Percentiles rank a stretch among this genome's conserved stretches.
phyloP scores from a whole-genome alignment of 2,329 filamentous ascomycete genomes.

The Pseudogymnoascus sp. region DNA sequence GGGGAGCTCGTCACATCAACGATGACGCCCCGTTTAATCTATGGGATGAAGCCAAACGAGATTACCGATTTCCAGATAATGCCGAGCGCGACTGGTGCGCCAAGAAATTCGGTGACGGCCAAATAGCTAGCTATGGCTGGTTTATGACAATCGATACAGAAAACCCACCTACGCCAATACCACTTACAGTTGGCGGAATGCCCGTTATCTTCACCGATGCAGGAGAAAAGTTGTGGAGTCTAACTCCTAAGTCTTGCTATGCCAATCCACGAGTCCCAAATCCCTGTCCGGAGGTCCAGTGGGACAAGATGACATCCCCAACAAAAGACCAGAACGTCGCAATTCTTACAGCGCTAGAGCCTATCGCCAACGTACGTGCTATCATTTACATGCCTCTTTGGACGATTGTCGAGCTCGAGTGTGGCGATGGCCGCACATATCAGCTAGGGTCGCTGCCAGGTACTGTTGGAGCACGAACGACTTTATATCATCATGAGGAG shows the following conservation, averaged over 20 bases:
- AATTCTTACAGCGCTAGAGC: not conserved
- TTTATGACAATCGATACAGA: slow-evolving; percentile 15
- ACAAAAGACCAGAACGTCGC: not conserved
- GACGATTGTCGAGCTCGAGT: not conserved
- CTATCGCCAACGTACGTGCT: not conserved
- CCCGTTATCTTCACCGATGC: slow-evolving; percentile 12
- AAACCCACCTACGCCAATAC: slow-evolving; percentile 15
- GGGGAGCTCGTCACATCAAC: slow-evolving; percentile 16
- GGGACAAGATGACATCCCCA: not conserved
- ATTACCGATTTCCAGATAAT: slow-evolving; percentile 11
- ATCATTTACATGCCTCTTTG: not conserved
- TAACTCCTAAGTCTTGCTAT: not conserved
- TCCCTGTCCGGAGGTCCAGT: not conserved
- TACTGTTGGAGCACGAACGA: not conserved
- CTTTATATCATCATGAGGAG: not conserved
- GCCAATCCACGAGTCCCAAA: not conserved
- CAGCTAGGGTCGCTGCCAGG: not conserved
- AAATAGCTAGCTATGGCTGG: slow-evolving; percentile 13
- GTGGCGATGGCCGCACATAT: not conserved
- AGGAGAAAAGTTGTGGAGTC: not conserved
- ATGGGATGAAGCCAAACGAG: slow-evolving; percentile 11
- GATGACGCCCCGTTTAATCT: slow-evolving; percentile 16
- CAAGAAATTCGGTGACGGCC: slow-evolving; percentile 36
- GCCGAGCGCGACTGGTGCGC: slow-evolving; percentile 27
- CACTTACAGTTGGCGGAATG: slow-evolving; percentile 16